Evolutionary conservation across 2,329 filamentous ascomycete genomes (phyloP), one percentile per base, ranked within the genome.

Genomic region (Helicocarpus griseus): DNA sequence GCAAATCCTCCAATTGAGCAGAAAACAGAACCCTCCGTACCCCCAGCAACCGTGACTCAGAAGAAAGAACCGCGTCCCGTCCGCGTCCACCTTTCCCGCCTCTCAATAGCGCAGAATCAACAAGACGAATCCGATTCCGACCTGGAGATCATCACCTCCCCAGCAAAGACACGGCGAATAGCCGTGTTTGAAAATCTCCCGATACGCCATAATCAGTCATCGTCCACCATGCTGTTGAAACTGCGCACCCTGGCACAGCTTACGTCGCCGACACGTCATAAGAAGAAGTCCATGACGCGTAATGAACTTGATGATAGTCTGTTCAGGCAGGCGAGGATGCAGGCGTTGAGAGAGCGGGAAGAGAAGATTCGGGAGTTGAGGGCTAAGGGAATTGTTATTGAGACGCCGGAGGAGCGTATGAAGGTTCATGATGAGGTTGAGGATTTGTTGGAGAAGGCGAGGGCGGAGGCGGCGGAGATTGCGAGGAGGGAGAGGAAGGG

Each of bases 401-500:
- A 90, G 65, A 95, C 87, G 0, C 81, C 84, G 2, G 91, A 96
- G 67, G 90, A 98, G 66, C 82, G 87, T 19, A 86, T 90, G 63
- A 80, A 81, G 31, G 86, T 95, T 64, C 81, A 89, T 66, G 82
- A 86, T 52, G 82, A 90, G 53, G 82, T 95, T 11, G 93, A 97
- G 60, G 86, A 96, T 61, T 79, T 97, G 54, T 80, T 97, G 24
- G 85, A 91, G 45, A 89, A 85, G 61, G 91, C 90, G 19, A 79
- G 89, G 52, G 77, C 82, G 55, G 88, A 97, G 64, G 90, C 85
- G 1, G 80, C 86, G 41, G 83, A 86, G 58, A 83, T 97, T 47
- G 85, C 84, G 68, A 81, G 85, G 60, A 76, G 82, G 46, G 93
- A 98, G 69, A 82, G 82, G 56, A 84, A 80, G 26, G 82, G 81